phyloP scores from a whole-genome alignment of 2,329 filamentous ascomycete species.

The Pezicula neosporulosa region DNA sequence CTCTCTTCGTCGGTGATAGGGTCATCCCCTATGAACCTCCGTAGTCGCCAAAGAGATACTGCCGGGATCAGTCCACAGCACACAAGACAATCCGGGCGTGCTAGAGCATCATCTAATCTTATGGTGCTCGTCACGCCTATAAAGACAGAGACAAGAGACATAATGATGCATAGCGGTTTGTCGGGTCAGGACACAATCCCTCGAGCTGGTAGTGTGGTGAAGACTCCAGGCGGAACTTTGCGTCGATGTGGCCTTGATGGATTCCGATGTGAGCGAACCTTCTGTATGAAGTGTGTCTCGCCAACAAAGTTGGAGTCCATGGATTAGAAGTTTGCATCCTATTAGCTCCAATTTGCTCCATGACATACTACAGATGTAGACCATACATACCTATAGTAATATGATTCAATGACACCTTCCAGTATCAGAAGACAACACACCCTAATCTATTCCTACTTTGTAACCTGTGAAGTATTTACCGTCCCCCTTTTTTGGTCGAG shows the following conservation, averaged over 20 bases:
- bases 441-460: too few relatives aligned
- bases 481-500: too few relatives aligned
- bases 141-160: neutral
- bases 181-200: neutral
- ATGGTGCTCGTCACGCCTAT: constrained; percentile 7
- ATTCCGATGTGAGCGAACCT: constrained; percentile 52
- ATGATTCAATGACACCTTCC: too few relatives aligned
- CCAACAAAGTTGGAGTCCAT: neutral
- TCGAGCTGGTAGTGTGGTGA: constrained; percentile 19
- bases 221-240: constrained; percentile 47
- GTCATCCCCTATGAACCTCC: constrained; percentile 2
- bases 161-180: neutral
- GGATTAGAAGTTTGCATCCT: neutral
- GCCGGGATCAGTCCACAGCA: neutral
- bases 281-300: constrained; percentile 52
- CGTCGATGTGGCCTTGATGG: constrained; percentile 52
- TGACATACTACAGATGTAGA: too few relatives aligned
- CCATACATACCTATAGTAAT: too few relatives aligned
- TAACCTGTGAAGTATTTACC: too few relatives aligned
- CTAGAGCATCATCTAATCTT: neutral
- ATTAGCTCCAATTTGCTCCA: too few relatives aligned
- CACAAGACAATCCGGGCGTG: neutral
- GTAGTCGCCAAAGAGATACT: constrained; percentile 1
- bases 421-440: too few relatives aligned
- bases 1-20: neutral